phyloP scores from a whole-genome alignment of 2,329 filamentous ascomycete genomes.

The Pseudomassariella vexata region DNA sequence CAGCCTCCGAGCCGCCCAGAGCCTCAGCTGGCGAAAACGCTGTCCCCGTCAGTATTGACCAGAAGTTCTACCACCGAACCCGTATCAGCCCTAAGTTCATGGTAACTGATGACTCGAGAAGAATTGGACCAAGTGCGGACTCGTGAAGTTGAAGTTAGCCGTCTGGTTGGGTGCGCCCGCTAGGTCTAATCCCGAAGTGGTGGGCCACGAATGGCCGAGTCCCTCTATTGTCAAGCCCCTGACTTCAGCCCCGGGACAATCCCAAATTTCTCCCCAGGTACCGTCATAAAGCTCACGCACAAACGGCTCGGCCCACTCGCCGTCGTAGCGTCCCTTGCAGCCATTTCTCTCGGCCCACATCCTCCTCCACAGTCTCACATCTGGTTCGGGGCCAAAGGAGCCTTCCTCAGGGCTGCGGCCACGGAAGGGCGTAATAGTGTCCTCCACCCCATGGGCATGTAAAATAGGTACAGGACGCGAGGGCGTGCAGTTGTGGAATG shows the following conservation, averaged over 20 bases:
- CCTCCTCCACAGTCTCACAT: constrained; percentile 12
- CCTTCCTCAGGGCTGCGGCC: constrained; percentile 9
- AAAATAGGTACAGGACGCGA: constrained; percentile 11
- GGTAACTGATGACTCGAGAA: constrained; percentile 12
- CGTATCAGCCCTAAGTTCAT: no score
- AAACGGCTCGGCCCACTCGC: constrained; percentile 9
- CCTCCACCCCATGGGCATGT: constrained; percentile 12
- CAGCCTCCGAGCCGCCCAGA: no score
- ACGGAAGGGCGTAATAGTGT: constrained; percentile 11
- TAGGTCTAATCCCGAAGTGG: constrained; percentile 11
- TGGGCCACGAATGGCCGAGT: constrained; percentile 13
- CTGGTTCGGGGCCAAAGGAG: constrained; percentile 11
- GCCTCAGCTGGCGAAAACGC: no score
- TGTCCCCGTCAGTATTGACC: no score
- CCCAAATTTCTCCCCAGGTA: constrained; percentile 13
- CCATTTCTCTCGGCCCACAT: constrained; percentile 14
- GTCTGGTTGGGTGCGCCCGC: constrained; percentile 10
- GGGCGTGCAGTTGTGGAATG: constrained; percentile 11
- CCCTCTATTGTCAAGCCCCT: constrained; percentile 12
- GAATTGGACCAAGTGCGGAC: constrained; percentile 13
- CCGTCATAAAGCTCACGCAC: constrained; percentile 11
- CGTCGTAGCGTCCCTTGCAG: constrained; percentile 7
- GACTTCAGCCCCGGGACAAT: constrained; percentile 13
- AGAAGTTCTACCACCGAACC: no score
- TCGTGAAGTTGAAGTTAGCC: constrained; percentile 15